Conservation (phyloP, 2,329 filamentous ascomycete genomes). For the Claviceps pusilla region DNA sequence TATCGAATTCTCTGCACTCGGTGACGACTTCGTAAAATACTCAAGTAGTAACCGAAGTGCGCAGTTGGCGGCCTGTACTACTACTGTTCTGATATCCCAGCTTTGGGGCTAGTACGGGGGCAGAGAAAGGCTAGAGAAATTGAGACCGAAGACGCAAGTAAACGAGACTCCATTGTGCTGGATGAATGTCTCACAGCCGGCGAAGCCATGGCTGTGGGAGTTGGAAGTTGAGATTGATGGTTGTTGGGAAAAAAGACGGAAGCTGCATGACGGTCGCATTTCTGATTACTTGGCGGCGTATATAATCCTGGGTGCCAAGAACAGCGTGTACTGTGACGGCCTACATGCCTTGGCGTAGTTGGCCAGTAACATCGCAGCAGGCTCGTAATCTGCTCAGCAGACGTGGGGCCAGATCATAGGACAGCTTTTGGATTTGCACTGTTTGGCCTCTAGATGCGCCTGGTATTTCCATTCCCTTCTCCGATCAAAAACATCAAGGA, state of each 20-base stretch:
- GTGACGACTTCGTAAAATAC: slow-evolving; percentile 11
- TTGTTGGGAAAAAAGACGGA: neutral
- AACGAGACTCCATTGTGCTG: neutral
- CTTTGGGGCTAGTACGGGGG: slow-evolving; percentile 28
- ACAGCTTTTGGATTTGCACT: neutral
- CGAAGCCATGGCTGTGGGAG: slow-evolving; percentile 1
- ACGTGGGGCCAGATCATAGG: neutral
- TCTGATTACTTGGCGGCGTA: neutral
- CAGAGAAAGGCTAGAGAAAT: neutral
- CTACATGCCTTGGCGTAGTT: neutral
- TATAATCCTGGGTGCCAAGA: too few species aligned
- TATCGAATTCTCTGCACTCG: slow-evolving; percentile 8
- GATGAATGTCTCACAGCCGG: neutral
- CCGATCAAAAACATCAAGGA: neutral
- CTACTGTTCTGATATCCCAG: slow-evolving; percentile 32
- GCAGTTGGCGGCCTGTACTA: slow-evolving; percentile 20
- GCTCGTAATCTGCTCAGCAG: neutral
- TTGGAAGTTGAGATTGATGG: neutral
- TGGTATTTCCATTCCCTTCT: neutral
- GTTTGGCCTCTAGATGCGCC: neutral
- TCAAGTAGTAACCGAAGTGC: slow-evolving; percentile 13
- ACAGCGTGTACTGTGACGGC: neutral
- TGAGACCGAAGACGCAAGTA: neutral
- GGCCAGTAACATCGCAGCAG: neutral
- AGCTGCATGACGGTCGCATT: neutral